Evolutionary conservation across 2,329 filamentous ascomycete genomes (phyloP), one percentile per base, ranked within the genome.

Genomic region (Aspergillus tubingensis): DNA sequence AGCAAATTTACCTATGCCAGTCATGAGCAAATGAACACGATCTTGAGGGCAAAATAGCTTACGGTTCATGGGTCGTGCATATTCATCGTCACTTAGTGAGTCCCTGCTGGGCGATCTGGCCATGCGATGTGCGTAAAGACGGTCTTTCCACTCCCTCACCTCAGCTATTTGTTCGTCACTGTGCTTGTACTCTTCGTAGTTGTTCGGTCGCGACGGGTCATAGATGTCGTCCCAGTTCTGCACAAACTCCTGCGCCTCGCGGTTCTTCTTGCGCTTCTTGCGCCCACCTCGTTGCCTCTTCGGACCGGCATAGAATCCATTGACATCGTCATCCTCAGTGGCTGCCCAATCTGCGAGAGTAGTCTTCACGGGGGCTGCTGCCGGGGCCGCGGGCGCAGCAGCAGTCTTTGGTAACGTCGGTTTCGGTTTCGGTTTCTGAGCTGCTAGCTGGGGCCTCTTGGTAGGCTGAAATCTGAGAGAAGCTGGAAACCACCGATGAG

Each of bases 171-270:
- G 89, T 77, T 96, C 92, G 60, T 96, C 91, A 70, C 91, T 95
- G 62, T 88, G 83, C 61, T 91, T 85, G 72, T 95, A 97, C 70
- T 94, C 90, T 58, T 93, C 90, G 53, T 94, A 90, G 66, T 88
- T 92, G 43, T 91, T 96, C 8, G 93, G 92, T 41, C 90, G 82
- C 10, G 89, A 82, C 0, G 92, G 91, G 70, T 96, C 93, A 74
- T 96, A 97, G 23, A 95, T 85, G 73, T 96, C 92, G 73, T 96
- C 90, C 92, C 92, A 97, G 72, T 96, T 88, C n/a, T 83, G 78
- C 5, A 78, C 76, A 30, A 83, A 76, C 50, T 82, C 80, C 5
- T 86, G 81, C 65, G 85, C 83, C 62, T 86, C 84, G 69, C 86
- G 85, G 75, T 88, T 89, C 82, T 91, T 91, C 76, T 90, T 88